Percentiles rank a stretch among this genome's conserved stretches.
phyloP scores from a whole-genome alignment of 73 alveolate genomes.

The Tetrahymena borealis region DNA sequence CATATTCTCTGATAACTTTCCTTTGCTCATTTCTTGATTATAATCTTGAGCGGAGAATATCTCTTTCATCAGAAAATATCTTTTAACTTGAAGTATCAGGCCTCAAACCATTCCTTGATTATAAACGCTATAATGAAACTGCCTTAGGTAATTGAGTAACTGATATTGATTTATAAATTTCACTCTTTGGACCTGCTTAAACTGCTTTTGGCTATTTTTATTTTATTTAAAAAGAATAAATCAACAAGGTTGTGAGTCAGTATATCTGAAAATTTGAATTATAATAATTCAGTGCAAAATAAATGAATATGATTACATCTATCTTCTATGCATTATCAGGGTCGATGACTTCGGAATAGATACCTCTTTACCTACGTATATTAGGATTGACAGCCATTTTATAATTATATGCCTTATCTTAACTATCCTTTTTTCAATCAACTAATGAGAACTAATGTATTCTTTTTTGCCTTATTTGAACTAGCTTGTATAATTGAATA shows the following conservation, averaged over 20 bases:
- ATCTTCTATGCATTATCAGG: conserved; percentile 1
- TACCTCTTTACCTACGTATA: conserved; percentile 32
- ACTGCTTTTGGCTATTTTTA: background rate
- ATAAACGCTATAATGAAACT: conserved; percentile 39
- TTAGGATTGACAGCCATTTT: background rate
- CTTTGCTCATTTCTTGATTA: conserved; percentile 16
- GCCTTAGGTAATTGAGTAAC: conserved; percentile 26
- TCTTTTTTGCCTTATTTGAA: too few relatives aligned
- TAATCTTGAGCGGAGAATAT: conserved; percentile 6
- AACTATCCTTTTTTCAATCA: too few relatives aligned
- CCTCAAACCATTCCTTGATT: background rate
- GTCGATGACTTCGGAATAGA: conserved; percentile 34
- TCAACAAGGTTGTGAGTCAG: too few relatives aligned
- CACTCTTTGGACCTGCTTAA: conserved; percentile 21
- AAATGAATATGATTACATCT: background rate
- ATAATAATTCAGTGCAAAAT: background rate
- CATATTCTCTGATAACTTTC: conserved; percentile 5
- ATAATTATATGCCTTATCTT: too few relatives aligned
- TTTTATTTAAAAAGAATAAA: conserved; percentile 2
- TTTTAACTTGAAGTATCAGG: background rate
- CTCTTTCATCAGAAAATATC: conserved; percentile 9
- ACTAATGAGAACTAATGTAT: too few relatives aligned
- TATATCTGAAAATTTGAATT: too few relatives aligned
- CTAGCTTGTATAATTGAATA: too few relatives aligned
- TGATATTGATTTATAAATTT: conserved; percentile 4